phyloP scores from a whole-genome alignment of 257 asterid species.

The Solanum gandarillasii region DNA sequence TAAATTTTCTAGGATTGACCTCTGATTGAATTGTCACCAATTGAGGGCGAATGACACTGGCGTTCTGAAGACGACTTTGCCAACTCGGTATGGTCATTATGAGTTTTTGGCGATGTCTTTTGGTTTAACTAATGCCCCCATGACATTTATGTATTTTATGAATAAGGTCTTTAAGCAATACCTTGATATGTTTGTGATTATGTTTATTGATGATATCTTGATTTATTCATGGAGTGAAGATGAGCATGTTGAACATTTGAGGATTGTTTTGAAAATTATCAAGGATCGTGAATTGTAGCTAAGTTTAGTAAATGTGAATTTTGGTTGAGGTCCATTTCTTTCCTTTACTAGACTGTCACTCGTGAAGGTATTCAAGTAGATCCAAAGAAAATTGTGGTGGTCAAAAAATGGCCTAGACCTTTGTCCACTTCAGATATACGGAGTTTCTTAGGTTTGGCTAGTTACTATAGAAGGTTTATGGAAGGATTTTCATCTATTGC shows the following conservation, averaged over 20 bases:
- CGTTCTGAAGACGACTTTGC: not conserved
- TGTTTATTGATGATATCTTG: not conserved
- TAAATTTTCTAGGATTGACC: too few relatives aligned
- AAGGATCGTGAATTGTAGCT: not conserved
- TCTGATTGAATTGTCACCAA: not conserved
- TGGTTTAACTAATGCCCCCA: not conserved
- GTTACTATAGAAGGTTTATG: not conserved
- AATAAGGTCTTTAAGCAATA: too few relatives aligned
- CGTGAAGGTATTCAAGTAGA: not conserved
- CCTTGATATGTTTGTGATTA: not conserved
- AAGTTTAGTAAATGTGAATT: not conserved
- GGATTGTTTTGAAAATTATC: not conserved
- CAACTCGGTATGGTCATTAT: not conserved
- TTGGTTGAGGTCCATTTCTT: not conserved
- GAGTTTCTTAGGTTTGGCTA: not conserved
- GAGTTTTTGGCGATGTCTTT: not conserved
- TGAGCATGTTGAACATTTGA: not conserved
- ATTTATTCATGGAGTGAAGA: too few relatives aligned
- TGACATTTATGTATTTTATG: not conserved
- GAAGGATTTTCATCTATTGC: not conserved
- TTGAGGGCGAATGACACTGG: not conserved
- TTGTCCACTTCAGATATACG: not conserved
- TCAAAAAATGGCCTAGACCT: not conserved
- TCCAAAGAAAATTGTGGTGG: not conserved
- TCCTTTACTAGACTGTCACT: not conserved